phyloP scores from a whole-genome alignment of 78 protist species.

The Dictyostelium intermedium region DNA sequence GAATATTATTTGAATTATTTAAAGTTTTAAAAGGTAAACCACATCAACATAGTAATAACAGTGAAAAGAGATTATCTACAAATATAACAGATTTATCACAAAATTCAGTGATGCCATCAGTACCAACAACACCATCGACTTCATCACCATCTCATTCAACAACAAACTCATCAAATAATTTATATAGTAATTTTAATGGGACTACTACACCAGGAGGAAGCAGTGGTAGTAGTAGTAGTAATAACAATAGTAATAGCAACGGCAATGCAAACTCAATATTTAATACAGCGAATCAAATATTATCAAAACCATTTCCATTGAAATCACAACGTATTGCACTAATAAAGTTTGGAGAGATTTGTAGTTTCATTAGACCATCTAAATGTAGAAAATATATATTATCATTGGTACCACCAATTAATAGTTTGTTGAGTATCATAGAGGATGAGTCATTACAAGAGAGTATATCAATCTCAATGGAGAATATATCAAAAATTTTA shows the following conservation, averaged over 20 bases:
- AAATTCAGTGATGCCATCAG: not conserved
- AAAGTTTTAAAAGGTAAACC: conserved; percentile 67
- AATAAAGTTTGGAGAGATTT: conserved; percentile 80
- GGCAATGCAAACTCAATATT: conserved; percentile 12
- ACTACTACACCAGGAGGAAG: not conserved
- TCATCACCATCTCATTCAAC: not conserved
- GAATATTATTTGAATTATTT: conserved; percentile 78
- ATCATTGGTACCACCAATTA: conserved; percentile 71
- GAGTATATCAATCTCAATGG: conserved; percentile 57
- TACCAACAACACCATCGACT: conserved; percentile 5
- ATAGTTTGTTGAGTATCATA: not conserved
- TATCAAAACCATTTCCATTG: conserved; percentile 54
- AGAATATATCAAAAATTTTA: conserved; percentile 30
- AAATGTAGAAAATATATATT: conserved; percentile 74
- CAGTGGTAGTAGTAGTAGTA: not conserved
- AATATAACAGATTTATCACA: not conserved
- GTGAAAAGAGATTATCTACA: conserved; percentile 10
- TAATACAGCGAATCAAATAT: conserved; percentile 18
- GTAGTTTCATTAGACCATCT: conserved; percentile 57
- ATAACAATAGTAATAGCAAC: not conserved
- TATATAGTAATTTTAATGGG: not conserved
- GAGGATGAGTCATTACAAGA: conserved; percentile 73
- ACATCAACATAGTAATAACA: not conserved
- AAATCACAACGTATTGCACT: conserved; percentile 79
- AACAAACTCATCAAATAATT: not conserved